Evolutionary conservation across 2,329 filamentous ascomycete species (phyloP).

Genomic region (Aplosporella prunicola): DNA sequence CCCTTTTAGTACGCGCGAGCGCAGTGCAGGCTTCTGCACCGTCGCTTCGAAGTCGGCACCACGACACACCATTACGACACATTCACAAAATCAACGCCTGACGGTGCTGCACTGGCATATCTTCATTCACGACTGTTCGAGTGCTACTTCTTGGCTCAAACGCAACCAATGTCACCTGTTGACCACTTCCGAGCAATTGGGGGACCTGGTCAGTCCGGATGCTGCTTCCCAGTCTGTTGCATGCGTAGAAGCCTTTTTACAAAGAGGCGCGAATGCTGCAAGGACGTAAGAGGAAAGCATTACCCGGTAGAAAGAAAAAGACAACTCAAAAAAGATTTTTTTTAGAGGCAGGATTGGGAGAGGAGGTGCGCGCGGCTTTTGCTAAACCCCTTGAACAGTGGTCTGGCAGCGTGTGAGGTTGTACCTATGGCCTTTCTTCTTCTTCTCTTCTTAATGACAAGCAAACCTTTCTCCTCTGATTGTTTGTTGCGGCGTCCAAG

Average conservation of each 20-base stretch:
- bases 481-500: no score
- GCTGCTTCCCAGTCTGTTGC: not conserved
- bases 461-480: no score
- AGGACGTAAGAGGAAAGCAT: not conserved
- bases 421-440: no score
- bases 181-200: not conserved
- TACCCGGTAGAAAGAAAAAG: not conserved
- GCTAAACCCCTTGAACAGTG: no score
- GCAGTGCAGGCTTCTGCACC: no score
- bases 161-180: conserved; percentile 1
- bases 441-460: no score
- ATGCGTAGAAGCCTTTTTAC: not conserved
- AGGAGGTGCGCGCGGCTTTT: no score
- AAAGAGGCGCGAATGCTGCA: not conserved
- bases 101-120: not conserved
- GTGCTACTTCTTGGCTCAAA: not conserved
- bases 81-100: not conserved
- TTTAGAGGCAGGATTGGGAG: no score
- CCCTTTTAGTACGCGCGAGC: no score
- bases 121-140: not conserved
- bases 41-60: not conserved
- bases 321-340: not conserved
- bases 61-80: not conserved
- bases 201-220: not conserved
- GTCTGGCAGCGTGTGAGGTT: no score